A percentile compares a stretch with the other conserved stretches of the same genome.
phyloP scores from a whole-genome alignment of 2,329 filamentous ascomycete species.

The Pseudogymnoascus sp. region DNA sequence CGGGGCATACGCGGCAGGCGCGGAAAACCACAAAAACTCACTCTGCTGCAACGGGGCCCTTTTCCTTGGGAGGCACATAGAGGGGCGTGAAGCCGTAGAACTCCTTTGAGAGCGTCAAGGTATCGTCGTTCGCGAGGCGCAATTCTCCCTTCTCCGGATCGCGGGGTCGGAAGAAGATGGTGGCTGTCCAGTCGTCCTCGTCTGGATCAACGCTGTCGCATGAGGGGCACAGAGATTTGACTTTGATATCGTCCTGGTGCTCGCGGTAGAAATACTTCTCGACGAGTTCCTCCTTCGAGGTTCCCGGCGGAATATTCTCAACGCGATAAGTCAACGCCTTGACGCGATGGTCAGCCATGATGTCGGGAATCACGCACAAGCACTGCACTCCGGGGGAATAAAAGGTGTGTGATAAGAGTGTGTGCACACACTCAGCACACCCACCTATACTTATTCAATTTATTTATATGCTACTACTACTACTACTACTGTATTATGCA shows the following conservation, averaged over 20 bases:
- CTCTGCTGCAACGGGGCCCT: background rate
- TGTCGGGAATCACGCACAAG: background rate
- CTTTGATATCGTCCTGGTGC: slow-evolving; percentile 5
- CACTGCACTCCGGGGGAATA: background rate
- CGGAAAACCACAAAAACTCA: background rate
- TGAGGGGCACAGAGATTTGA: slow-evolving; percentile 12
- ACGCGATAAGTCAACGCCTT: slow-evolving; percentile 11
- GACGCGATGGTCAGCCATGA: background rate
- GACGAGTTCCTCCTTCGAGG: slow-evolving; percentile 9
- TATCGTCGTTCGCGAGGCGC: background rate
- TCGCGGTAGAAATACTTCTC: slow-evolving; percentile 1
- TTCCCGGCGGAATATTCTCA: slow-evolving; percentile 12
- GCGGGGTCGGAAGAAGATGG: background rate
- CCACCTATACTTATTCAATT: slow-evolving; percentile 4
- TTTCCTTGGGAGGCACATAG: background rate
- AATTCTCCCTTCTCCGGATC: background rate
- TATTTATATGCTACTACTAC: background rate
- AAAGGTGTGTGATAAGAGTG: background rate
- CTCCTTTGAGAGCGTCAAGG: background rate
- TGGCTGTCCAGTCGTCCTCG: slow-evolving; percentile 6
- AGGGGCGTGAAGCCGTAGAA: background rate
- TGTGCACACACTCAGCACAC: background rate
- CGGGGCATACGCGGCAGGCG: background rate
- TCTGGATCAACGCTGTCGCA: background rate
- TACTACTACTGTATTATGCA: no score